Base-by-base conservation (phyloP, 1,139 yeast species). In the Magnusiomyces tetraspermus region DNA sequence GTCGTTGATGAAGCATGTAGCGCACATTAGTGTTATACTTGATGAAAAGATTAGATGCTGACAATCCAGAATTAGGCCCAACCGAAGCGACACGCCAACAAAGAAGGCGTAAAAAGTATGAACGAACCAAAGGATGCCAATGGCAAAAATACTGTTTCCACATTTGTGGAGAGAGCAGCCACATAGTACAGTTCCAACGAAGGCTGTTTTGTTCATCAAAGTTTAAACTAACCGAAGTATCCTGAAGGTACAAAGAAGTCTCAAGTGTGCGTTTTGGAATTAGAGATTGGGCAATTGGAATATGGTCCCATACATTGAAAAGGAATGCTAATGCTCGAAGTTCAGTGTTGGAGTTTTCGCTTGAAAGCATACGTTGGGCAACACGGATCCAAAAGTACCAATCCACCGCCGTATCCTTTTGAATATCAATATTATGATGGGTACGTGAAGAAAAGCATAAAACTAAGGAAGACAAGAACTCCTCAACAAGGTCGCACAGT, bases 331-430 rank as follows among this genome's bases (percentile, higher is more conserved):
- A 66, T 22, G 80, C 79, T 56, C 85, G 77, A 43, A 84, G 71
- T 55, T 84, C 78, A 24, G 78, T 75, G 59, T 80, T 83, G 55
- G 81, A 73, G 63, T 80, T 86, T 51, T 80, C 82, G 8, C 87
- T 78, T 13, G 72, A 64, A 24, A 85, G 66, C 82, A 85, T 78
- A 59, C 78, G 72, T 57, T 77, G 72, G 22, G 75, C 68, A 24
- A 85, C 82, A 53, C 76, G 72, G 11, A 84, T 65, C 95, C 95
- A 87, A 62, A 87, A 86, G 52, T 73, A 73, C 95, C 95, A 87
- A 67, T 83, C 77, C 22, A 85, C 67, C 8, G 61, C 57, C 28
- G 55, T 55, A 8, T 61, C 52, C 38, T 61, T 59, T 46, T 61
- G 60, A 24, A 61, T 59, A 26, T 59, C 57, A 8, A 62, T 63